These are phyloP conservation scores for Rhynchospora tenuis DNA, from an alignment of 176 grass and related monocot genomes.

Conservation along the genomic window DNA sequence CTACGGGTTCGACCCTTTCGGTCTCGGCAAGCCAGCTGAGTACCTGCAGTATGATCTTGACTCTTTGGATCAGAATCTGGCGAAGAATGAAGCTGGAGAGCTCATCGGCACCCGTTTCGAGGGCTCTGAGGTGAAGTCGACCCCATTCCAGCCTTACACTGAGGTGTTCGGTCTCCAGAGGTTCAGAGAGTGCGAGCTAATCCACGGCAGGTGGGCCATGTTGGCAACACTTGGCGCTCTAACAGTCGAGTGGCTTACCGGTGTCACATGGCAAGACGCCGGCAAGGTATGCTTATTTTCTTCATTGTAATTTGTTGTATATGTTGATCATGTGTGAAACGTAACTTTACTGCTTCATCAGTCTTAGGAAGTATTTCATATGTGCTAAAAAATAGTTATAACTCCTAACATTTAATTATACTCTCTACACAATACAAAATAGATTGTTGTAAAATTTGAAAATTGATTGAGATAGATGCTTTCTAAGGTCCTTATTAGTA, in stretches of 20 bases:
- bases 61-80: conserved; percentile 97
- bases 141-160: conserved; percentile 81
- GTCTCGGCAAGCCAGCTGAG: conserved; percentile 89
- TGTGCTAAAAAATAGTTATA: neutral
- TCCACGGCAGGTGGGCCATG: conserved; percentile 98
- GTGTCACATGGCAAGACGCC: conserved; percentile 99
- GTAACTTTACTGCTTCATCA: neutral
- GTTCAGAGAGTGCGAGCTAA: conserved; percentile 98
- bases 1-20: conserved; percentile 93
- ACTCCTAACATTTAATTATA: neutral
- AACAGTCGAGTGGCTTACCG: conserved; percentile 89
- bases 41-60: conserved; percentile 94
- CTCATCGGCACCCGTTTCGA: conserved; percentile 91
- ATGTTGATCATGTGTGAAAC: neutral
- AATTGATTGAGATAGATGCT: too few species aligned
- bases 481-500: neutral
- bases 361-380: neutral
- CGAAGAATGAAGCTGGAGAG: conserved; percentile 55
- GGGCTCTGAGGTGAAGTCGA: conserved; percentile 59
- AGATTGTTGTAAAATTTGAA: neutral
- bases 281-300: conserved; percentile 56
- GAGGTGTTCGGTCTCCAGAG: conserved; percentile 97
- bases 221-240: conserved; percentile 93
- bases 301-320: neutral
- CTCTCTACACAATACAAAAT: neutral